phyloP scores from a whole-genome alignment of 495 filamentous ascomycete species.

The Xylona heveae region DNA sequence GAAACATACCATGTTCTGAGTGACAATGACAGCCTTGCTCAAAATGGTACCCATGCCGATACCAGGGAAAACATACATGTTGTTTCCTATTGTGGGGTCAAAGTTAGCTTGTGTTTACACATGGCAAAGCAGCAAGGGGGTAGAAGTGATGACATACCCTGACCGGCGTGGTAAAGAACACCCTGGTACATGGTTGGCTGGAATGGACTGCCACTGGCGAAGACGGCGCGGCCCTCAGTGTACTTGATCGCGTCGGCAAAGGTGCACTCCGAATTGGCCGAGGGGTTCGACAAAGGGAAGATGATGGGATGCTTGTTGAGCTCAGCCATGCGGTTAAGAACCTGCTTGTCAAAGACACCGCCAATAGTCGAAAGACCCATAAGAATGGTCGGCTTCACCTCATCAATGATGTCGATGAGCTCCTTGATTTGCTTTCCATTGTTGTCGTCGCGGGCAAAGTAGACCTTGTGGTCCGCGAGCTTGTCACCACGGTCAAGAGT shows the following conservation, averaged over 20 bases:
- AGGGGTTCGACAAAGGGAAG: conserved; percentile 88
- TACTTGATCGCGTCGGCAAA: conserved; percentile 75
- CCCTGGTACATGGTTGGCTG: conserved; percentile 42
- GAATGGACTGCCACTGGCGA: conserved; percentile 92
- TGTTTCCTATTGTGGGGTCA: conserved; percentile 33
- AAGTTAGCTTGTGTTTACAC: neutral
- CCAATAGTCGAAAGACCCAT: conserved; percentile 89
- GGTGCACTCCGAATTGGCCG: conserved; percentile 90
- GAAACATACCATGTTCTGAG: conserved; percentile 59
- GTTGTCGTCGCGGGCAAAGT: conserved; percentile 88
- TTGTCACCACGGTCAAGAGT: conserved; percentile 85
- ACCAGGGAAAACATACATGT: conserved; percentile 95
- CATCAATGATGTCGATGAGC: conserved; percentile 81
- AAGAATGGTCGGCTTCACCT: conserved; percentile 82
- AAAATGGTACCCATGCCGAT: conserved; percentile 91
- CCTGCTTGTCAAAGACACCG: conserved; percentile 77
- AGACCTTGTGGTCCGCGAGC: conserved; percentile 91
- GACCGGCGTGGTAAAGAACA: conserved; percentile 64
- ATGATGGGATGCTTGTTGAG: conserved; percentile 68
- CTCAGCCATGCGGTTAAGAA: conserved; percentile 66
- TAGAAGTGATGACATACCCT: conserved; percentile 35
- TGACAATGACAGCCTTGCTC: conserved; percentile 68
- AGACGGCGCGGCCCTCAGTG: conserved; percentile 79
- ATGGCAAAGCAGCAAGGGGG: neutral
- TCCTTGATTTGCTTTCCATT: conserved; percentile 72